Percentiles rank a stretch among this genome's conserved stretches.
Evolutionary conservation across 2,329 filamentous ascomycete species (phyloP).

Genomic region (Cytospora chrysosperma): DNA sequence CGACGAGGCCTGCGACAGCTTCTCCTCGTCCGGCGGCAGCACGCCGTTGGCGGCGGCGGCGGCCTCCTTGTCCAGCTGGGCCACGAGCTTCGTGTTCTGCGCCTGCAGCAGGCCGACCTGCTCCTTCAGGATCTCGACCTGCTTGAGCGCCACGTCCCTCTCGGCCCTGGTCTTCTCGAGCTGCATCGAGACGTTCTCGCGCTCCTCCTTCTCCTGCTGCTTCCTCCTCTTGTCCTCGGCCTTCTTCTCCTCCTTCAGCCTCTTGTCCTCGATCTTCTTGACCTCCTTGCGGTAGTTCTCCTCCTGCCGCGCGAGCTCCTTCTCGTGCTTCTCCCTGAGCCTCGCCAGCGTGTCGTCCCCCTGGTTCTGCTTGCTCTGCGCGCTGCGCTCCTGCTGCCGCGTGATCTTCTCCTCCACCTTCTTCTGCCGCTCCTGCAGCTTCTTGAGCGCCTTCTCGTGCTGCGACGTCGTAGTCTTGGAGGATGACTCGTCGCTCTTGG

Average conservation of each 20-base stretch:
- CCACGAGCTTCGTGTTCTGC: conserved; percentile 59
- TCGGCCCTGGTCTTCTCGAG: conserved; percentile 53
- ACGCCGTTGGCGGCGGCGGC: neutral
- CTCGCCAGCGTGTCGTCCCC: conserved; percentile 50
- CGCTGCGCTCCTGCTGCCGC: conserved; percentile 51
- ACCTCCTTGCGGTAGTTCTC: conserved; percentile 66
- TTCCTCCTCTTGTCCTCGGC: conserved; percentile 52
- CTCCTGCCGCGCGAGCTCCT: conserved; percentile 63
- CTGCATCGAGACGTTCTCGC: conserved; percentile 47
- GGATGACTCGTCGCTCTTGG: conserved; percentile 41
- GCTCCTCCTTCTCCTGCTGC: conserved; percentile 53
- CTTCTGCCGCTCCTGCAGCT: conserved; percentile 58
- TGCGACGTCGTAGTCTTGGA: conserved; percentile 33
- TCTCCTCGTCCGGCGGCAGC: neutral
- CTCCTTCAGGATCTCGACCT: conserved; percentile 53
- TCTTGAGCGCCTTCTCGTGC: conserved; percentile 64
- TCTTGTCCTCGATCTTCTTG: conserved; percentile 62
- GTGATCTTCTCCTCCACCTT: conserved; percentile 63
- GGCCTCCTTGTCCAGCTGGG: conserved; percentile 52
- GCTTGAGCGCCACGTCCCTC: conserved; percentile 50
- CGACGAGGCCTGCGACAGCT: conserved; percentile 5
- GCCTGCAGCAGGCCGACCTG: conserved; percentile 58
- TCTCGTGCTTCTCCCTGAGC: conserved; percentile 62
- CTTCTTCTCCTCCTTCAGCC: conserved; percentile 61
- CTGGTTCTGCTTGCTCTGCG: conserved; percentile 34